phyloP scores from a whole-genome alignment of 352 stramenopile genomes.

The Globisporangium okanoganense region DNA sequence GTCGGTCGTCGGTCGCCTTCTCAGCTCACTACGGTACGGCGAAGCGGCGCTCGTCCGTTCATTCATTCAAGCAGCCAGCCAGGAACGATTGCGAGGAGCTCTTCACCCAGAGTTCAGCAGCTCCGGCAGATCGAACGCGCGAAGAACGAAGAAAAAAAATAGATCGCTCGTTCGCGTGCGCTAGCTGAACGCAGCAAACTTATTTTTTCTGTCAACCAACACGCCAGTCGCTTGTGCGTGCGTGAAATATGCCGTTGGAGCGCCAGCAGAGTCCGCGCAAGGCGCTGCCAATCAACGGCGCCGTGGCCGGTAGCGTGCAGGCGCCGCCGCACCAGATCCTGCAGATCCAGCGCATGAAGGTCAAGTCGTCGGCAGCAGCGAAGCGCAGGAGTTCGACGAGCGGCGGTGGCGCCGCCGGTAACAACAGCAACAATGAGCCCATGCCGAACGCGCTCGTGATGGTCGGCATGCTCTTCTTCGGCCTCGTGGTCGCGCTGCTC shows the following conservation, averaged over 20 bases:
- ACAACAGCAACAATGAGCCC: constrained; percentile 27
- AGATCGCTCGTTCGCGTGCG: background rate
- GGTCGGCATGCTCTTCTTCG: constrained; percentile 63
- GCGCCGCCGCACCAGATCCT: constrained; percentile 34
- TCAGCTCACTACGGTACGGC: background rate
- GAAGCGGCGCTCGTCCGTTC: background rate
- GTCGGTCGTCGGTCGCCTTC: background rate
- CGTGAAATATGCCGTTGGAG: constrained; percentile 14
- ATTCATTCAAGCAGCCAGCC: background rate
- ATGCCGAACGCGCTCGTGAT: constrained; percentile 64
- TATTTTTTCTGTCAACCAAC: no score
- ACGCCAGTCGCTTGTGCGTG: no score
- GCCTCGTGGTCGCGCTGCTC: constrained; percentile 54
- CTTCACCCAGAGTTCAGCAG: background rate
- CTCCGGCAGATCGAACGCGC: background rate
- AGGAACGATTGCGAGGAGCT: background rate
- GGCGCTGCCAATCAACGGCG: constrained; percentile 14
- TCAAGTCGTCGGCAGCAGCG: constrained; percentile 13
- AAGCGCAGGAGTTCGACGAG: constrained; percentile 14
- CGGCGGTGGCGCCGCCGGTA: background rate
- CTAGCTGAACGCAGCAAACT: background rate
- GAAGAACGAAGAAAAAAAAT: background rate
- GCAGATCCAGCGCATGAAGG: constrained; percentile 44
- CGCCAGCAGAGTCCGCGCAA: constrained; percentile 19
- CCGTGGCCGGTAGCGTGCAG: constrained; percentile 1